Evolutionary conservation across 2,329 filamentous ascomycete genomes (phyloP), one percentile per base, ranked within the genome.

Genomic region (Emmonsiellopsis sp.): DNA sequence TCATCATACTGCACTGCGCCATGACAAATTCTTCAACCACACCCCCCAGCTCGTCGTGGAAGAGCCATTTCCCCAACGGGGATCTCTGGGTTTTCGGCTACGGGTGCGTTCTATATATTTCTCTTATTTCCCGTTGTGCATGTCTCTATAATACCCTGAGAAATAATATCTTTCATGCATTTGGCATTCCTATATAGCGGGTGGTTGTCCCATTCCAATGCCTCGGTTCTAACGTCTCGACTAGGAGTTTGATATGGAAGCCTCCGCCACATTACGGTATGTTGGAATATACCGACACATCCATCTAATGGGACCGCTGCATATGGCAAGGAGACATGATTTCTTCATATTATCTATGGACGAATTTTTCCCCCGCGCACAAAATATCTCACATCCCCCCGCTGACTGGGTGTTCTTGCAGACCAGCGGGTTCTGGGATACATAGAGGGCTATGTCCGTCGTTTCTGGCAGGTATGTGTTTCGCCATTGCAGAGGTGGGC

Each of bases 21-120:
- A 51, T 43, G 33, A 27, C 40, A 21, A 27, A 44, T 39, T 44
- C 50, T 13, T 14, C 14, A 2, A 37, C 33, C 33, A 31, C 33
- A 6, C 27, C 39, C 14, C 40, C 50, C 2, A 37, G 37, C n/a
- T 66, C 65, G 21, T 27, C 21, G 68, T 81, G 74, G 71, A 62
- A 65, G 65, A 64, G 61, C 61, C 58, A 72, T 58, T 73, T 73
- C 43, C 68, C 70, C 1, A 60, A 74, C 27, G 75, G 80, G 37
- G 88, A 95, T 66, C 90, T 97, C 63, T 98, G 93, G 93, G 77
- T 98, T 45, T 97, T 95, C 71, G 93, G 93, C 57, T 98, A 97
- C 66, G 93, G 92, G 92, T 95, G 76, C 60, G 78, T 74, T 56
- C 47, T 55, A 39, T 49, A 39, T 48, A 42, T 45, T 42, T 39